Percentiles rank a stretch among this genome's conserved stretches.
phyloP scores from a whole-genome alignment of 83 land plant genomes.

The Isoetes engelmannii region DNA sequence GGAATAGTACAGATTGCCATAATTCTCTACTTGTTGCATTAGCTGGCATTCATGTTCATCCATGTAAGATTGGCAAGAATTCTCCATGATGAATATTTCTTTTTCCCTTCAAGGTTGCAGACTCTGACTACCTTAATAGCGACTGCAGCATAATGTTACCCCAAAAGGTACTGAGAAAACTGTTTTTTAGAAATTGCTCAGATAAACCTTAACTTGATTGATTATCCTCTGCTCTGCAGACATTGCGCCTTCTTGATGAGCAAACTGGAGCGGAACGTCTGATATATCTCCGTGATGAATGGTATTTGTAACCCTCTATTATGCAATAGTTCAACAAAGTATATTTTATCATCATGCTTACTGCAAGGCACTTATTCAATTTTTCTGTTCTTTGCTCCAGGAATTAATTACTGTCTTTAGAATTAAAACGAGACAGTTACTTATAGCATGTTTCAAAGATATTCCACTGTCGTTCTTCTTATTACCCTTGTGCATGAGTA shows the following conservation, averaged over 20 bases:
- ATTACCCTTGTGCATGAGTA: too few species aligned
- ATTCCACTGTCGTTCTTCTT: too few species aligned
- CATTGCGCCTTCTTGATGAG: conserved; percentile 69
- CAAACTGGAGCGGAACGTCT: conserved; percentile 53
- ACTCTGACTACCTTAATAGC: not conserved
- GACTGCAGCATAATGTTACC: too few species aligned
- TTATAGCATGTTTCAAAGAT: too few species aligned
- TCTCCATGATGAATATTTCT: not conserved
- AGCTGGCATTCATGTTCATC: too few species aligned
- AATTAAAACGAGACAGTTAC: too few species aligned
- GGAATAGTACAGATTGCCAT: too few species aligned
- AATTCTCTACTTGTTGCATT: too few species aligned
- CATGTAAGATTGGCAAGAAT: not conserved
- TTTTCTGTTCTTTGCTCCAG: too few species aligned
- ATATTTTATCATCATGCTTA: too few species aligned
- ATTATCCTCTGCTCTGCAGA: conserved; percentile 25
- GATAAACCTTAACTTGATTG: not conserved
- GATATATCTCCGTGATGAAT: conserved; percentile 59
- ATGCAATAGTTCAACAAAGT: not conserved
- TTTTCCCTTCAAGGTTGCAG: not conserved
- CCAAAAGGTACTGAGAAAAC: not conserved
- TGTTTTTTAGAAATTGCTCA: not conserved
- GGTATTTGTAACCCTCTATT: conserved; percentile 31
- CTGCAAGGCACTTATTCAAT: too few species aligned
- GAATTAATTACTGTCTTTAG: too few species aligned